Evolutionary conservation across 306 rosid genomes (phyloP).

Genomic region (Cucurbita ficifolia): DNA sequence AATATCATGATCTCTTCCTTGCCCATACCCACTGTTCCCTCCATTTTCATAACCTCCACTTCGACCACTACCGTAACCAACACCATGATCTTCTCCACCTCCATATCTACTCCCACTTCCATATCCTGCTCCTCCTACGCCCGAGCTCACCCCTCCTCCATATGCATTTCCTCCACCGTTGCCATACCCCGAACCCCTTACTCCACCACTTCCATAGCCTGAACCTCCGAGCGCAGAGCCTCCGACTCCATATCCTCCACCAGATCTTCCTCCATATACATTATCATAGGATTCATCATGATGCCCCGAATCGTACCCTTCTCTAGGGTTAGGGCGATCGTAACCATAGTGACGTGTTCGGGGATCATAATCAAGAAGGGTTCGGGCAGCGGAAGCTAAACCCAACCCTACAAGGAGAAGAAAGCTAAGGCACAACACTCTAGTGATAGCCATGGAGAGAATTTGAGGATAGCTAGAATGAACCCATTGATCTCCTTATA

Average conservation of each 20-base stretch:
- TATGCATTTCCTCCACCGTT: too few relatives aligned
- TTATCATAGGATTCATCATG: background rate
- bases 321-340: background rate
- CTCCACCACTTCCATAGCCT: slow-evolving; percentile 18
- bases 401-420: slow-evolving; percentile 32
- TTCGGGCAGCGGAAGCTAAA: slow-evolving; percentile 40
- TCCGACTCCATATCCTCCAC: slow-evolving; percentile 17
- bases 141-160: too few relatives aligned
- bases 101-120: slow-evolving; percentile 11
- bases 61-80: background rate
- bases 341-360: slow-evolving; percentile 6
- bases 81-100: background rate
- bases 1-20: background rate
- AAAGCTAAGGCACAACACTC: slow-evolving; percentile 18
- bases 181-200: background rate
- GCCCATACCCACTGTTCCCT: background rate
- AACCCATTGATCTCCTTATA: slow-evolving; percentile 23
- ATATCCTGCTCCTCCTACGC: background rate
- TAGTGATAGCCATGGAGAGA: slow-evolving; percentile 32
- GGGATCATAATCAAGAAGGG: slow-evolving; percentile 31
- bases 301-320: background rate
- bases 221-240: slow-evolving; percentile 18
- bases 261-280: background rate
- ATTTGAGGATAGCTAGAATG: slow-evolving; percentile 7
- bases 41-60: slow-evolving; percentile 19